Evolutionary conservation across 140 eudicot genomes (phyloP).

Genomic region (Senecio squalidus): DNA sequence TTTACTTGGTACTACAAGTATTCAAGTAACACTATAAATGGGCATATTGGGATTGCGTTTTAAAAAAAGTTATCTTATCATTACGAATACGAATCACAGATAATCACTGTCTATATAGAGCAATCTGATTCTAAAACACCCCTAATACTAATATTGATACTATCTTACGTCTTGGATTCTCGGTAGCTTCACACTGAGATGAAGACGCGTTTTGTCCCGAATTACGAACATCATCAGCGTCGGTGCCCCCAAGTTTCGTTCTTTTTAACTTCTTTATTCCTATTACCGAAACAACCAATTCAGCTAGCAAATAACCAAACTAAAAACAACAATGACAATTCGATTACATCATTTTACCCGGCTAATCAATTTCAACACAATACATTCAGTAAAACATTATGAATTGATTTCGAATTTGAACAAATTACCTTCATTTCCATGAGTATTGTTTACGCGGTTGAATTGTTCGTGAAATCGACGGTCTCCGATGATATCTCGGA

Average conservation of each 20-base stretch:
- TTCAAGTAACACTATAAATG: background rate
- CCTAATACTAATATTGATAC: no score
- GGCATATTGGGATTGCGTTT: background rate
- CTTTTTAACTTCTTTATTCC: slow-evolving; percentile 40
- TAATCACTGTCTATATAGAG: no score
- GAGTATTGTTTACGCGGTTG: slow-evolving; percentile 14
- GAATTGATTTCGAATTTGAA: slow-evolving; percentile 1
- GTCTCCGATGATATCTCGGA: slow-evolving; percentile 32
- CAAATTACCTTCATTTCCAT: slow-evolving; percentile 27
- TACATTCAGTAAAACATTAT: no score
- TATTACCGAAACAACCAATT: slow-evolving; percentile 20
- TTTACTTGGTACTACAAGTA: background rate
- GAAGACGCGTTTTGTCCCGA: slow-evolving; percentile 23
- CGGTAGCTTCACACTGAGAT: slow-evolving; percentile 17
- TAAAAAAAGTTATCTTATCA: no score
- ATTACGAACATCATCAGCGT: slow-evolving; percentile 16
- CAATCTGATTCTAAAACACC: no score
- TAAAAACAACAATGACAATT: background rate
- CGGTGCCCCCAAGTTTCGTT: slow-evolving; percentile 26
- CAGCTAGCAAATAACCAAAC: background rate
- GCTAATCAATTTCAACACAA: slow-evolving; percentile 4
- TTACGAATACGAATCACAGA: no score
- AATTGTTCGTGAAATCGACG: slow-evolving; percentile 35
- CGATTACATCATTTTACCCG: no score
- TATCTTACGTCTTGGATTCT: slow-evolving; percentile 31